Evolutionary conservation across 2,329 filamentous ascomycete species (phyloP).

Genomic region (Fusarium napiforme): DNA sequence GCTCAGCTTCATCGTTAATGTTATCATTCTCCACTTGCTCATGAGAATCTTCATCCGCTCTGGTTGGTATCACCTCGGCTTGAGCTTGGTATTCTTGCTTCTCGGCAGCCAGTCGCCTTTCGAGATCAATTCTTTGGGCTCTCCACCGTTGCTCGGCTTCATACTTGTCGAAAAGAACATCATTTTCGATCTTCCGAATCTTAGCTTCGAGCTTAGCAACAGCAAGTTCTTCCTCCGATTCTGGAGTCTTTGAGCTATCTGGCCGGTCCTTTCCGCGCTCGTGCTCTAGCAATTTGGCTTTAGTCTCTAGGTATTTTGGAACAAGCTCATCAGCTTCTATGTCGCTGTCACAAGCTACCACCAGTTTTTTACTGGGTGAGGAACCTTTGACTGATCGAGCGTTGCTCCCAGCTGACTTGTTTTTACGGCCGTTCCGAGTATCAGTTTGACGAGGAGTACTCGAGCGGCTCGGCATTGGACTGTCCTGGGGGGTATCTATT

Average conservation of each 20-base stretch:
- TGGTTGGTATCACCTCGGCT: conserved; percentile 26
- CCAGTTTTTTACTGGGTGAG: conserved; percentile 54
- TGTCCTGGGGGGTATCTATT: conserved; percentile 62
- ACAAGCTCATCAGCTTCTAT: conserved; percentile 80
- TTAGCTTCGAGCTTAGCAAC: conserved; percentile 77
- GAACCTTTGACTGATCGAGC: conserved; percentile 37
- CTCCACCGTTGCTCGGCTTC: conserved; percentile 75
- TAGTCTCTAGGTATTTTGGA: conserved; percentile 80
- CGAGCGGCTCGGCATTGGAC: conserved; percentile 60
- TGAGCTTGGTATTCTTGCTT: conserved; percentile 52
- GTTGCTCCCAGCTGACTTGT: conserved; percentile 50
- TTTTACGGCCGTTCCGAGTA: conserved; percentile 41
- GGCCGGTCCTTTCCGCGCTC: conserved; percentile 54
- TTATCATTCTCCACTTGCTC: conserved; percentile 55
- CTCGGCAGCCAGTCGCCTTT: conserved; percentile 68
- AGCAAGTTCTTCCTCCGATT: conserved; percentile 55
- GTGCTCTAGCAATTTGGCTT: conserved; percentile 72
- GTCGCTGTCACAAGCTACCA: conserved; percentile 71
- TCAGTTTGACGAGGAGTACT: conserved; percentile 59
- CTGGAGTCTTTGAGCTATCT: conserved; percentile 34
- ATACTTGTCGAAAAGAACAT: conserved; percentile 77
- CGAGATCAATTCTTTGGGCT: conserved; percentile 65
- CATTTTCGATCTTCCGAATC: conserved; percentile 79
- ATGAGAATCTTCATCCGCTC: conserved; percentile 38
- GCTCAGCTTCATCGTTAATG: conserved; percentile 66